Percentiles rank a stretch among this genome's conserved stretches.
These are phyloP conservation scores for Coccomyxa sp. DNA, from an alignment of 139 green algal genomes.

Conservation along the genomic window DNA sequence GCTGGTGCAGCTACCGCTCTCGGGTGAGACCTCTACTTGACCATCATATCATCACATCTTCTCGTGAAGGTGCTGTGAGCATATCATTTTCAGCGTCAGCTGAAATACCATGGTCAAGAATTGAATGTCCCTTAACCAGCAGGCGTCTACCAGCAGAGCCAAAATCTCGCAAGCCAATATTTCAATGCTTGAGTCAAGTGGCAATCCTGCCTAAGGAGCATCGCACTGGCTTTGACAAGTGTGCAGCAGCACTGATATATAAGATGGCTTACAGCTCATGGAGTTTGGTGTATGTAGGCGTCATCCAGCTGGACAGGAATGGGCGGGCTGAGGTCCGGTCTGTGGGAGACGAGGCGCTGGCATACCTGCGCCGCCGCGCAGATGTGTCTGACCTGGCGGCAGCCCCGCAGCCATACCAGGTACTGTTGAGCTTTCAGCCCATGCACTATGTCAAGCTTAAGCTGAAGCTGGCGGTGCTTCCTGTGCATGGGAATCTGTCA, in stretches of 20 bases:
- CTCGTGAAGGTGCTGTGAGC: not conserved
- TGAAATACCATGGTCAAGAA: not conserved
- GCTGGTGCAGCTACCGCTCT: slow-evolving; percentile 28
- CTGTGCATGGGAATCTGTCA: too few species aligned
- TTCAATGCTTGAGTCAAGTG: too few species aligned
- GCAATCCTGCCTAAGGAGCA: too few species aligned
- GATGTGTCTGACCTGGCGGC: slow-evolving; percentile 12
- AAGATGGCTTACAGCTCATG: too few species aligned
- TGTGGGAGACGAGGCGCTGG: slow-evolving; percentile 27
- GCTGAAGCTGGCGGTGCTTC: too few species aligned
- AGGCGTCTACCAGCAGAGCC: too few species aligned
- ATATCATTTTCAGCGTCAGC: not conserved
- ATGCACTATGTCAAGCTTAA: too few species aligned
- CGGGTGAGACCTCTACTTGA: not conserved
- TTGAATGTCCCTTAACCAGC: not conserved
- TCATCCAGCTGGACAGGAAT: not conserved
- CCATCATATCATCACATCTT: not conserved
- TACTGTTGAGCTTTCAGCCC: too few species aligned
- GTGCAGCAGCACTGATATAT: too few species aligned
- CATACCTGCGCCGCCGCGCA: slow-evolving; percentile 16
- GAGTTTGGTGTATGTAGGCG: too few species aligned
- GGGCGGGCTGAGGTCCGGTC: not conserved
- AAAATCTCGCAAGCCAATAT: too few species aligned
- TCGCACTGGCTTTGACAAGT: too few species aligned
- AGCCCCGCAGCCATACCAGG: slow-evolving; percentile 27